A percentile compares a stretch with the other conserved stretches of the same genome.
These are phyloP conservation scores for Brassica cretica DNA, from an alignment of 345 rosid species.

Conservation along the genomic window DNA sequence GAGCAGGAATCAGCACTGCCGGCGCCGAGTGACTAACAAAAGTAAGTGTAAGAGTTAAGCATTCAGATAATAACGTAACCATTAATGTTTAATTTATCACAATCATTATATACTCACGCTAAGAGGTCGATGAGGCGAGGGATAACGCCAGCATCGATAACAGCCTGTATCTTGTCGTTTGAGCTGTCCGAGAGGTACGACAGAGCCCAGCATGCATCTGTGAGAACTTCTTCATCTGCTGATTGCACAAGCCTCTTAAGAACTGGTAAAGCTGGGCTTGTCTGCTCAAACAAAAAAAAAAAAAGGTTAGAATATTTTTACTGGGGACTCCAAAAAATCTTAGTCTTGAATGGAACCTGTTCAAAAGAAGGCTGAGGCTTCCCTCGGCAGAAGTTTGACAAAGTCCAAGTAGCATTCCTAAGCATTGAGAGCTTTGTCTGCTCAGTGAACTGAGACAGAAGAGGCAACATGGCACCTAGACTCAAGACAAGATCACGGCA, in stretches of 20 bases:
- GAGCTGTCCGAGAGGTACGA: constrained; percentile 76
- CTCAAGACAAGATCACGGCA: constrained; percentile 78
- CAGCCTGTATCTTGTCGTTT: constrained; percentile 77
- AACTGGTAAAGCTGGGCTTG: constrained; percentile 70
- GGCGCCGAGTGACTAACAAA: constrained; percentile 64
- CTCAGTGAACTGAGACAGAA: constrained; percentile 66
- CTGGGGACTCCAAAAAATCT: not conserved
- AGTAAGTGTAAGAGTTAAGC: not conserved
- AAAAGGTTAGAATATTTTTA: not conserved
- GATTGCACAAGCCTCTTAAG: constrained; percentile 68
- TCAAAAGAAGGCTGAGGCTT: constrained; percentile 80
- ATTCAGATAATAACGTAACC: constrained; percentile 17
- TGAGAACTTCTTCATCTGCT: constrained; percentile 79
- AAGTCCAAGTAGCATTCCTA: constrained; percentile 88
- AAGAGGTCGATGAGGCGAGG: constrained; percentile 72
- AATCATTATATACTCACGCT: constrained; percentile 49
- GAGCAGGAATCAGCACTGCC: constrained; percentile 80
- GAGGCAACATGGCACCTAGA: constrained; percentile 61
- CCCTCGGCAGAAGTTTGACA: constrained; percentile 85
- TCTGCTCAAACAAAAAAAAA: constrained; percentile 44
- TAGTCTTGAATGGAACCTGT: constrained; percentile 48
- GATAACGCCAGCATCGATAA: constrained; percentile 67
- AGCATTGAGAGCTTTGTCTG: constrained; percentile 79
- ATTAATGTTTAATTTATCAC: not conserved
- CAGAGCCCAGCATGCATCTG: constrained; percentile 89